Evolutionary conservation across 2,329 filamentous ascomycete species (phyloP).

Genomic region (Cercospora citrullina): DNA sequence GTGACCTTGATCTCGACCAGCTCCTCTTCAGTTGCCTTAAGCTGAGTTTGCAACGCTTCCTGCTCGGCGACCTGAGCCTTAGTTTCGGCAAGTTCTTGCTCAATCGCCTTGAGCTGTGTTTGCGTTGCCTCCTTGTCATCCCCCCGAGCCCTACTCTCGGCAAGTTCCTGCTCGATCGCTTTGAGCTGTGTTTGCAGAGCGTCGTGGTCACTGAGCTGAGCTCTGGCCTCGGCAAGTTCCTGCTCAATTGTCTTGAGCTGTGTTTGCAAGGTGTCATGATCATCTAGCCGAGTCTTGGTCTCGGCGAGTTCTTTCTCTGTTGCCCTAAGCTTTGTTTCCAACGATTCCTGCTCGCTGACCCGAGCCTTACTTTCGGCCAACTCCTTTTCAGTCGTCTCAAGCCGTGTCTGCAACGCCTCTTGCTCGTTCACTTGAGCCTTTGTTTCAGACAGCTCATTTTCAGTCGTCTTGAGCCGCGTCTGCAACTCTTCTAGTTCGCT

Average conservation of each 20-base stretch:
- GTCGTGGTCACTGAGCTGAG: not conserved
- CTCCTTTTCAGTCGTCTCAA: not conserved
- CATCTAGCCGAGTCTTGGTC: not conserved
- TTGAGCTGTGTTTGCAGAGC: not conserved
- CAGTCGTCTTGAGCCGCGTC: not conserved
- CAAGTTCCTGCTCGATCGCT: not conserved
- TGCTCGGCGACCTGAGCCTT: not conserved
- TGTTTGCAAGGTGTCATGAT: constrained; percentile 6
- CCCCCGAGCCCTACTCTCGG: constrained; percentile 21
- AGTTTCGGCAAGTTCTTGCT: not conserved
- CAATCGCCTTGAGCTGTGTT: not conserved
- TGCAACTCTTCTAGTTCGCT: constrained; percentile 6
- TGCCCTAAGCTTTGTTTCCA: not conserved
- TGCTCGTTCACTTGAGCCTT: not conserved
- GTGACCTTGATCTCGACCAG: not conserved
- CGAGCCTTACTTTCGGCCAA: constrained; percentile 18
- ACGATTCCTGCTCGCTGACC: constrained; percentile 23
- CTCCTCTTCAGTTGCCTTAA: not conserved
- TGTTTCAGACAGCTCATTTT: not conserved
- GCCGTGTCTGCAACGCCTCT: not conserved
- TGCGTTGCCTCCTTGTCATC: constrained; percentile 19
- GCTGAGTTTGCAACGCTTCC: not conserved
- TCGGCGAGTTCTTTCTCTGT: not conserved
- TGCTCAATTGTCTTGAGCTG: not conserved
- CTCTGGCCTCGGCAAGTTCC: not conserved